Base-by-base conservation (phyloP, 2,329 filamentous ascomycete genomes). In the Bipolaris gigantea region DNA sequence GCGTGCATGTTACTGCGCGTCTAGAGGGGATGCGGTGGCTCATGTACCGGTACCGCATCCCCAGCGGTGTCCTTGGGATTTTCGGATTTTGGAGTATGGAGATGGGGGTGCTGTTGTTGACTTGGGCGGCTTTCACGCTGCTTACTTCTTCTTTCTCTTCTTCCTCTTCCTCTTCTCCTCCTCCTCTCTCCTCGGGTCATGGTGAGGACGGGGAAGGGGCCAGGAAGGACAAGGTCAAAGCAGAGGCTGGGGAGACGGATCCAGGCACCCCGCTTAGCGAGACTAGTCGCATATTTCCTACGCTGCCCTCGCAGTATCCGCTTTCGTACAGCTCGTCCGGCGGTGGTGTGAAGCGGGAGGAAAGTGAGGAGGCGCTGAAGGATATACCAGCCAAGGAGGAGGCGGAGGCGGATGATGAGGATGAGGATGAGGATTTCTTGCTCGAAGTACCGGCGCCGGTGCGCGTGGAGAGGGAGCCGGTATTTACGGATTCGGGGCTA, bases 41-140 rank as follows among this genome's bases (percentile, higher is more conserved):
- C 50, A 96, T 99, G 89, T 94, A 94, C 66, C 86, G 90, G 57
- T 88, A 93, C 76, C 85, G 89, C 11, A 67, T 94, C 33, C 72
- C 85, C 1, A 86, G 86, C 5, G 92, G 91, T 54, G 48, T 89
- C 0, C 66, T 87, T 0, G 89, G 92, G 65, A 89, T 87, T 0
- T 73, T 78, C 0, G 63, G 84, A 0, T 97, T 97, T 74, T 97
- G 92, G 91, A 70, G 78, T 1, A 84, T 85, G 11, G 91, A 93
- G 68, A 80, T 95, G 65, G 60, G 85, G 0, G 88, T 87, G 38
- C 83, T 89, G 71, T 78, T 80, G 1, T 34, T 86, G 0, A 86
- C 83, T 0, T 96, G 90, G 88, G 71, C 82, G 1, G 41, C 82
- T 0, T 63, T 89, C 18, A 78, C 72, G 8, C 76, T 77, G 32